A percentile compares a stretch with the other conserved stretches of the same genome.
These are phyloP conservation scores for Fusarium clavum DNA, from an alignment of 2,329 filamentous ascomycete species.

Conservation along the genomic window DNA sequence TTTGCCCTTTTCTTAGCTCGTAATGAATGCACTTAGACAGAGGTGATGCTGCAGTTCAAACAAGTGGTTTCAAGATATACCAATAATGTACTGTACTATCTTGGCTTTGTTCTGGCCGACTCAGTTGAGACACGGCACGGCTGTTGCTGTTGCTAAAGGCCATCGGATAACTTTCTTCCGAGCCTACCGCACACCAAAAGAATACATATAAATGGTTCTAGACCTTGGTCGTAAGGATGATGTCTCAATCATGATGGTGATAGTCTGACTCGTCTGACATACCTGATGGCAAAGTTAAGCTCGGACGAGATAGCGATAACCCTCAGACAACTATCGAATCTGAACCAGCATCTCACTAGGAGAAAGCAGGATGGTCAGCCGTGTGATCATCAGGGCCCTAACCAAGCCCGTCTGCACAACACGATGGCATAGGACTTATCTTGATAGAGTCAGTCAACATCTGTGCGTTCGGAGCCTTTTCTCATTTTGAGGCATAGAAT, in stretches of 20 bases:
- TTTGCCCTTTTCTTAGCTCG: conserved; percentile 4
- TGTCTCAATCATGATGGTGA: conserved; percentile 7
- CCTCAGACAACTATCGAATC: not conserved
- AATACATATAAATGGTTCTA: conserved; percentile 5
- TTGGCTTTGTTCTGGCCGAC: conserved; percentile 1
- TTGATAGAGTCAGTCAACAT: conserved; percentile 4
- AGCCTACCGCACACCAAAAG: conserved; percentile 3
- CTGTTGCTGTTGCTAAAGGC: conserved; percentile 1
- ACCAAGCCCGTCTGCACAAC: not conserved
- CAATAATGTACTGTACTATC: not conserved
- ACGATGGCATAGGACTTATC: not conserved
- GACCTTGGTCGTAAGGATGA: not conserved
- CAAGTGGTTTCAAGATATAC: conserved; percentile 2
- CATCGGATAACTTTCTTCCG: not conserved
- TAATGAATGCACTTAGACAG: conserved; percentile 25
- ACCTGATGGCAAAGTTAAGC: conserved; percentile 3
- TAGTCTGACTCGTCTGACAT: conserved; percentile 3
- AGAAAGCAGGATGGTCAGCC: not conserved
- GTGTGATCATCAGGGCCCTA: not conserved
- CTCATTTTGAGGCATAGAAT: conserved; percentile 7
- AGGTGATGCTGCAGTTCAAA: not conserved
- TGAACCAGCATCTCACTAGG: not conserved
- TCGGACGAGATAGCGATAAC: not conserved
- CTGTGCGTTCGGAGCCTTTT: conserved; percentile 17
- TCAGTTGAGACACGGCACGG: conserved; percentile 21